phyloP scores from a whole-genome alignment of 768 basidiomycete genomes.

The Boletellus emodensis region DNA sequence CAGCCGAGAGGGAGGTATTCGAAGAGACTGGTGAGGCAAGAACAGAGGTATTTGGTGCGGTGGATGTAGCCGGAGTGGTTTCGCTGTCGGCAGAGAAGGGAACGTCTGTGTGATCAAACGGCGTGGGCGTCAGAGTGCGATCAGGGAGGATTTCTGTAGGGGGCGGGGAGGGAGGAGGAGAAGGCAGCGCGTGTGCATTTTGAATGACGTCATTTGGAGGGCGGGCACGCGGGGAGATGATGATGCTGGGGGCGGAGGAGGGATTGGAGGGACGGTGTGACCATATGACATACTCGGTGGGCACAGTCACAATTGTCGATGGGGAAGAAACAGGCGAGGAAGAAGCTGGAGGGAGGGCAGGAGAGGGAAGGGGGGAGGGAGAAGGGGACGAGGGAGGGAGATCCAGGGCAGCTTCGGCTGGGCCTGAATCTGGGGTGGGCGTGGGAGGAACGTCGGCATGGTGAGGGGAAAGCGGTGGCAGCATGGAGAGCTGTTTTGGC shows the following conservation, averaged over 20 bases:
- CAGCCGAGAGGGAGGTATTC: constrained; percentile 52
- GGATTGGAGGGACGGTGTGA: constrained; percentile 68
- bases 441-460: neutral
- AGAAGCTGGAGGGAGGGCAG: constrained; percentile 5
- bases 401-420: neutral
- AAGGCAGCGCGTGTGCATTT: constrained; percentile 49
- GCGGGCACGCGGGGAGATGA: constrained; percentile 60
- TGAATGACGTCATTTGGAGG: constrained; percentile 59
- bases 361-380: constrained; percentile 4
- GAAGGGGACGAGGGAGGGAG: constrained; percentile 9
- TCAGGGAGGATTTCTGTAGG: constrained; percentile 13
- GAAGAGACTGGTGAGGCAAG: constrained; percentile 57
- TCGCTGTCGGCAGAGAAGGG: constrained; percentile 47
- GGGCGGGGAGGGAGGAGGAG: constrained; percentile 45
- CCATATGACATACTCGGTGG: constrained; percentile 59
- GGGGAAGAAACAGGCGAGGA: constrained; percentile 2
- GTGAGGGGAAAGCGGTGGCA: constrained; percentile 24
- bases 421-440: constrained; percentile 5
- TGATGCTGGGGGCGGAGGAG: constrained; percentile 60
- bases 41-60: constrained; percentile 44
- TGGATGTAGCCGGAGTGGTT: constrained; percentile 47
- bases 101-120: constrained; percentile 30
- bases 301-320: neutral
- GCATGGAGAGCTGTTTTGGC: constrained; percentile 62
- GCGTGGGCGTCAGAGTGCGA: neutral